These are phyloP conservation scores for Rhododendron kiyosumense DNA, from an alignment of 148 eudicot species.

Conservation along the genomic window DNA sequence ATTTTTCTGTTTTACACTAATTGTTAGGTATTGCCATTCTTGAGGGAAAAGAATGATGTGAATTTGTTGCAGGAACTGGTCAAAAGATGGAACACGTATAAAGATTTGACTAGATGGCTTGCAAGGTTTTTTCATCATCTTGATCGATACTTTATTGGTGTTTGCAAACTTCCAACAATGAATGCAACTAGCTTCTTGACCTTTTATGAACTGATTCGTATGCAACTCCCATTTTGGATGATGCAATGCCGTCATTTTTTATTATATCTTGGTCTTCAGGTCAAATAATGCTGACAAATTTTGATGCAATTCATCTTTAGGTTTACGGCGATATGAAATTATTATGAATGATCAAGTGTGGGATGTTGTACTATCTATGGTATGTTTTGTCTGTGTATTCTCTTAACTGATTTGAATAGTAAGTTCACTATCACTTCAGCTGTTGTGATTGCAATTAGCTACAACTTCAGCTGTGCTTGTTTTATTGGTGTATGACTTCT, in stretches of 20 bases:
- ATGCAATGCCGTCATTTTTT: background rate
- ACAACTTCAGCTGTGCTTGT: too few relatives aligned
- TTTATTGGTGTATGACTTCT: too few relatives aligned
- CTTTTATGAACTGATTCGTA: constrained; percentile 65
- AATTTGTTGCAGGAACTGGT: constrained; percentile 84
- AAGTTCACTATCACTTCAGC: too few relatives aligned
- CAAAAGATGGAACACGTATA: constrained; percentile 80
- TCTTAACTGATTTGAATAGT: too few relatives aligned
- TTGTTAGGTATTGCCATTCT: constrained; percentile 65
- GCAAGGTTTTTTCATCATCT: constrained; percentile 86
- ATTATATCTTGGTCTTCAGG: background rate
- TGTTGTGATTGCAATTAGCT: too few relatives aligned
- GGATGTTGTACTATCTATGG: constrained; percentile 79
- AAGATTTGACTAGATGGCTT: constrained; percentile 91
- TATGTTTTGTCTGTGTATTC: constrained; percentile 22
- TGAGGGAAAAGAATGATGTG: constrained; percentile 83
- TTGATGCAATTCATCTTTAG: constrained; percentile 24
- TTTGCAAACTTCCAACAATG: constrained; percentile 64
- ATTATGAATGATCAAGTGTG: constrained; percentile 57
- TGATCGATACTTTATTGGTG: constrained; percentile 79
- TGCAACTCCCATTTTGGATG: background rate
- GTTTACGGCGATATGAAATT: constrained; percentile 69
- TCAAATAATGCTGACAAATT: background rate
- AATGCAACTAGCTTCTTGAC: constrained; percentile 78
- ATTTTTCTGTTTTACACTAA: background rate